Evolutionary conservation across 768 basidiomycete species (phyloP).

Genomic region (Auricularia heimuer): DNA sequence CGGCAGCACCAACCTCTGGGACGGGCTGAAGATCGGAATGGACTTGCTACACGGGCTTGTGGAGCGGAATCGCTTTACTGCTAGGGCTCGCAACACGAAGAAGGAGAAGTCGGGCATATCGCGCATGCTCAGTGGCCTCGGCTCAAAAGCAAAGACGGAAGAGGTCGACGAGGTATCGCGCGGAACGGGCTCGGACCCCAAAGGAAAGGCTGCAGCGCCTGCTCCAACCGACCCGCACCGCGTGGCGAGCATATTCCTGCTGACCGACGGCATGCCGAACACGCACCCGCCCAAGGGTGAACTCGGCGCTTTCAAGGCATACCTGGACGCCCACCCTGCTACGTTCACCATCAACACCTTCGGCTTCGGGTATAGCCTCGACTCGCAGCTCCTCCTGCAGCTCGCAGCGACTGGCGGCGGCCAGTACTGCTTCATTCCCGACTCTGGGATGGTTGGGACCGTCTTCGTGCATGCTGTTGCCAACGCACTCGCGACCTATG

Average conservation of each 20-base stretch:
- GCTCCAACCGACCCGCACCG: neutral
- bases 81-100: neutral
- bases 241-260: conserved; percentile 10
- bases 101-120: no score
- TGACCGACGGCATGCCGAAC: conserved; percentile 12
- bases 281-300: conserved; percentile 10
- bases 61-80: conserved; percentile 9
- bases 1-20: conserved; percentile 11
- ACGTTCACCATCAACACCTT: conserved; percentile 11
- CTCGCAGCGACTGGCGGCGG: conserved; percentile 9
- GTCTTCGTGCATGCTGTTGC: conserved; percentile 13
- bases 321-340: conserved; percentile 9
- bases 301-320: conserved; percentile 10
- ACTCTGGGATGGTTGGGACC: conserved; percentile 13
- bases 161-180: no score
- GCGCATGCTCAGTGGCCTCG: no score
- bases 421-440: conserved; percentile 10
- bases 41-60: conserved; percentile 7
- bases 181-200: neutral
- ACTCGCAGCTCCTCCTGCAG: conserved; percentile 10
- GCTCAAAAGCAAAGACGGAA: no score
- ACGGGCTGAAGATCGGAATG: conserved; percentile 11
- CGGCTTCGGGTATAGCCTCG: conserved; percentile 12
- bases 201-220: neutral
- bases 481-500: conserved; percentile 12